These are phyloP conservation scores for Ambrosia artemisiifolia DNA, from an alignment of 129 eudicot species.

Conservation along the genomic window DNA sequence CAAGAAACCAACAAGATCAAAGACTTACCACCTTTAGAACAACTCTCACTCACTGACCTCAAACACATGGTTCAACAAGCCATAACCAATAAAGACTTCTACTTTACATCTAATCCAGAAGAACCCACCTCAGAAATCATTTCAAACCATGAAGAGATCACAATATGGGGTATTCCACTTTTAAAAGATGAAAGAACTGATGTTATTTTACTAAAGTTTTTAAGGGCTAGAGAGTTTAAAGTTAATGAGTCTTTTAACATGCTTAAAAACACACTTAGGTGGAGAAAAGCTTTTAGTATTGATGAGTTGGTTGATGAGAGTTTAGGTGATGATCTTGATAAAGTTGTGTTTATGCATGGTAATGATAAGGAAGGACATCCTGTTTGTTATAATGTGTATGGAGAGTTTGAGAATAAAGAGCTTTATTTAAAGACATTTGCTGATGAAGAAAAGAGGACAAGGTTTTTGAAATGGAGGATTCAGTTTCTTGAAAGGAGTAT, in stretches of 20 bases:
- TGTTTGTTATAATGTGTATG: slow-evolving; percentile 84
- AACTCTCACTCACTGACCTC: slow-evolving; percentile 41
- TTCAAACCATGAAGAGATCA: slow-evolving; percentile 43
- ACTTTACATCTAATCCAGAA: slow-evolving; percentile 22
- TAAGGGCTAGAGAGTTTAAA: slow-evolving; percentile 77
- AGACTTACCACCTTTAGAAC: slow-evolving; percentile 50
- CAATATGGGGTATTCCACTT: slow-evolving; percentile 81
- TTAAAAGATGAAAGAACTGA: slow-evolving; percentile 65
- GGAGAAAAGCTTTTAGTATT: slow-evolving; percentile 70
- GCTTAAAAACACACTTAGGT: slow-evolving; percentile 57
- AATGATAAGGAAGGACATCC: slow-evolving; percentile 73
- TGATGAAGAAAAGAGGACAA: slow-evolving; percentile 70
- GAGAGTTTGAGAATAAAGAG: slow-evolving; percentile 88
- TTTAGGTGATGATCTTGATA: slow-evolving; percentile 73
- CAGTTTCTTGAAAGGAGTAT: slow-evolving; percentile 86
- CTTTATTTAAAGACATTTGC: slow-evolving; percentile 66
- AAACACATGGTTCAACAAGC: slow-evolving; percentile 42
- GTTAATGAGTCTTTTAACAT: slow-evolving; percentile 60
- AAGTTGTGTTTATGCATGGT: slow-evolving; percentile 80
- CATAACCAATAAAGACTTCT: slow-evolving; percentile 35
- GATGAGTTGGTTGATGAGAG: slow-evolving; percentile 60
- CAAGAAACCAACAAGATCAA: slow-evolving; percentile 43
- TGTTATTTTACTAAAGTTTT: slow-evolving; percentile 65
- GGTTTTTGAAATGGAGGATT: slow-evolving; percentile 75
- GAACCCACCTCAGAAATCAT: slow-evolving; percentile 34